Evolutionary conservation across 2,329 filamentous ascomycete species (phyloP).

Genomic region (Dendrostoma leiphaemia): DNA sequence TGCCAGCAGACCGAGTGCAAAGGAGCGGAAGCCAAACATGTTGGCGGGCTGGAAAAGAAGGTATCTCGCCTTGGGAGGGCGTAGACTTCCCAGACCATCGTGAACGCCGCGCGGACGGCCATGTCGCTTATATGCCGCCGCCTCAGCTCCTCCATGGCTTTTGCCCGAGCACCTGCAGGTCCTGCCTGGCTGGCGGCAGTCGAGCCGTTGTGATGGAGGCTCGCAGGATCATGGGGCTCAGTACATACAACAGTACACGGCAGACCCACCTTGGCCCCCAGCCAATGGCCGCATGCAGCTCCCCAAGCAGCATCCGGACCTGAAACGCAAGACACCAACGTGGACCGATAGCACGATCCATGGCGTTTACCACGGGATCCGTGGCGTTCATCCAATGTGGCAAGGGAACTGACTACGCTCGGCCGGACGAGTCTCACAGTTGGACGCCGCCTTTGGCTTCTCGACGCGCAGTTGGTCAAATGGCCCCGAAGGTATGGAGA

Average conservation of each 20-base stretch:
- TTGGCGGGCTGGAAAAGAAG: background rate
- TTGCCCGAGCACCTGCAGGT: background rate
- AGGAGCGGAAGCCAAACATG: constrained; percentile 12
- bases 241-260: background rate
- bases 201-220: background rate
- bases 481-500: background rate
- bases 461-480: too few relatives aligned
- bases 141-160: too few relatives aligned
- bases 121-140: background rate
- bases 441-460: background rate
- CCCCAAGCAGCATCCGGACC: background rate
- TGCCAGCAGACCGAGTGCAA: constrained; percentile 7
- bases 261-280: background rate
- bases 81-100: background rate
- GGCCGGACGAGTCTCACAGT: background rate
- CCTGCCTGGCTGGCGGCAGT: background rate
- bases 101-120: background rate
- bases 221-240: background rate
- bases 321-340: background rate
- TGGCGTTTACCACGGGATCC: background rate
- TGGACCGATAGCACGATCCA: background rate
- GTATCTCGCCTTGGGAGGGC: too few relatives aligned
- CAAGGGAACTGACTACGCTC: background rate
- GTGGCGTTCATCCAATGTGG: background rate
- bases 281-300: background rate